Percentiles rank a stretch among this genome's conserved stretches.
Conservation (phyloP, 2,329 filamentous ascomycete genomes). For the Septoria petroselini region DNA sequence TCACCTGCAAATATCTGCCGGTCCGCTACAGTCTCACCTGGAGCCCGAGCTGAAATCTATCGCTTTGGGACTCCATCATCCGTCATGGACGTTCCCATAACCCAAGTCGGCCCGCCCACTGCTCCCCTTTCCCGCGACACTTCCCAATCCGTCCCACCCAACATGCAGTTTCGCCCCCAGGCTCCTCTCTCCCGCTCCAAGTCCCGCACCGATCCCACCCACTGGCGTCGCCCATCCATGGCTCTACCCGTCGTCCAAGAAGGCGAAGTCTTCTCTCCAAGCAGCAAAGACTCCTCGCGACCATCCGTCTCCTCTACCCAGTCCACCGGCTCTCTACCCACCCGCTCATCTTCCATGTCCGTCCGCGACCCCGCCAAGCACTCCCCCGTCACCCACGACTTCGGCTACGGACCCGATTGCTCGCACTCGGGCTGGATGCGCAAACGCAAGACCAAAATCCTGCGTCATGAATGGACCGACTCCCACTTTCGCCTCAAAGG, state of each 20-base stretch:
- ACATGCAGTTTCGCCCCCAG: slow-evolving; percentile 73
- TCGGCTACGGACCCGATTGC: slow-evolving; percentile 37
- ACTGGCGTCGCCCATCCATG: slow-evolving; percentile 63
- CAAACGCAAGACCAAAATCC: slow-evolving; percentile 84
- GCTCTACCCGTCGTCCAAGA: slow-evolving; percentile 69
- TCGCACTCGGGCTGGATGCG: slow-evolving; percentile 84
- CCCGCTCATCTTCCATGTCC: slow-evolving; percentile 16
- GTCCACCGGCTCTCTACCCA: slow-evolving; percentile 23
- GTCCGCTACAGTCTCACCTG: slow-evolving; percentile 80
- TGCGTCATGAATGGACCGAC: slow-evolving; percentile 91
- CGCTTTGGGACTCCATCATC: slow-evolving; percentile 84
- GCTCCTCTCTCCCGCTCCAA: slow-evolving; percentile 29
- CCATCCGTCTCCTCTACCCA: slow-evolving; percentile 34
- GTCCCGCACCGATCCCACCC: slow-evolving; percentile 43
- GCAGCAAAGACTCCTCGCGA: slow-evolving; percentile 44
- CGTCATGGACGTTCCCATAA: slow-evolving; percentile 82
- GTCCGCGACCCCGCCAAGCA: slow-evolving; percentile 36
- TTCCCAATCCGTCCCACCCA: slow-evolving; percentile 88
- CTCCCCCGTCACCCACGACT: slow-evolving; percentile 31
- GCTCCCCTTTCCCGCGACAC: slow-evolving; percentile 73
- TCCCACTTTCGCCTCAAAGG: slow-evolving; percentile 80
- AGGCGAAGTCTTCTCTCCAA: slow-evolving; percentile 37
- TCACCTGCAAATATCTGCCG: slow-evolving; percentile 62
- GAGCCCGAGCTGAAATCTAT: slow-evolving; percentile 49
- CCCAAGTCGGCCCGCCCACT: slow-evolving; percentile 31